phyloP scores from a whole-genome alignment of 1,284 basidiomycete species.

The Apiotrichum domesticum region DNA sequence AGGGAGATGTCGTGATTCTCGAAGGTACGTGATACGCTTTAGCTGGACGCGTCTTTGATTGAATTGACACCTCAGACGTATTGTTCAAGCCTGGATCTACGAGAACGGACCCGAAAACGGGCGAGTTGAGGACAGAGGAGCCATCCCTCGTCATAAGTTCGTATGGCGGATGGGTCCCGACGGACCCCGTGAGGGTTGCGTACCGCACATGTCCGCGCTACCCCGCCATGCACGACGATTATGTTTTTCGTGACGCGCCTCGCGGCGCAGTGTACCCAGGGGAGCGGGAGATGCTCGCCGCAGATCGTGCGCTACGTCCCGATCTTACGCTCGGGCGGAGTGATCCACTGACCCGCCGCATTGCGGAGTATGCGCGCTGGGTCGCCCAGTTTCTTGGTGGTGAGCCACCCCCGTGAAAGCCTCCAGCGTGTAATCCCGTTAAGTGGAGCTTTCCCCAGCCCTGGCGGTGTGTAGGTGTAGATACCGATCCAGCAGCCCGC shows the following conservation, averaged over 20 bases:
- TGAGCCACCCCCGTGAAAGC: too few relatives aligned
- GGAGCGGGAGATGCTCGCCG: slow-evolving; percentile 1
- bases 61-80: too few relatives aligned
- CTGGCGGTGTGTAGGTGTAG: too few relatives aligned
- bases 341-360: slow-evolving; percentile 31
- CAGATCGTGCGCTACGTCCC: slow-evolving; percentile 24
- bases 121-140: too few relatives aligned
- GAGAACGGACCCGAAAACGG: too few relatives aligned
- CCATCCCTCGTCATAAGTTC: too few relatives aligned
- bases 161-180: not conserved
- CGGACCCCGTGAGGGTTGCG: slow-evolving; percentile 10
- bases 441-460: too few relatives aligned
- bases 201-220: slow-evolving; percentile 38
- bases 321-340: slow-evolving; percentile 36
- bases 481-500: too few relatives aligned
- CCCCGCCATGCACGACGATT: slow-evolving; percentile 17
- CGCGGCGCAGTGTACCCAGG: slow-evolving; percentile 3
- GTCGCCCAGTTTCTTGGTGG: too few relatives aligned
- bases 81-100: too few relatives aligned
- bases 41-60: too few relatives aligned
- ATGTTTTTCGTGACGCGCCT: slow-evolving; percentile 16
- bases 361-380: slow-evolving; percentile 5
- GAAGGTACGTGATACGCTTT: slow-evolving; percentile 34
- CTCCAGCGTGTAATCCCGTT: too few relatives aligned
- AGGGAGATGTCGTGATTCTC: slow-evolving; percentile 37